Percentiles rank a stretch among this genome's conserved stretches.
These are phyloP conservation scores for Neofusicoccum umdonicola DNA, from an alignment of 2,329 filamentous ascomycete species.

Conservation along the genomic window DNA sequence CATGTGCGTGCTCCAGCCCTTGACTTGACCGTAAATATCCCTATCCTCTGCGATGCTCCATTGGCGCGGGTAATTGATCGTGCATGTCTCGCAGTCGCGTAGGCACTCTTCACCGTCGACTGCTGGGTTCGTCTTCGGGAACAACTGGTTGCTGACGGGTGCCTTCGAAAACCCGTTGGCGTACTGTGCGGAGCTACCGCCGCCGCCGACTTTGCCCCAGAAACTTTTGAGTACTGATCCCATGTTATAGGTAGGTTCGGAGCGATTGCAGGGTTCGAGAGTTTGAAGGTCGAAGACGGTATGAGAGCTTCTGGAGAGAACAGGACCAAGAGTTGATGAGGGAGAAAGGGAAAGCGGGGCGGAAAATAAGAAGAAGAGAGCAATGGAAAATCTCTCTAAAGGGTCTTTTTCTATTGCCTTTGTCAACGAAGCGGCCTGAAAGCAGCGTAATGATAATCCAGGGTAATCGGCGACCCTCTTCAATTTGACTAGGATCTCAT, in stretches of 20 bases:
- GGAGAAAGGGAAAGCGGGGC: no score
- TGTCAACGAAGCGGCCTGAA: no score
- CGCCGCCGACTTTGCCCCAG: constrained; percentile 22
- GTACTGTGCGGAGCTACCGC: neutral
- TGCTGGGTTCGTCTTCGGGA: constrained; percentile 69
- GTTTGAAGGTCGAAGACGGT: no score
- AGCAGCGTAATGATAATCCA: no score
- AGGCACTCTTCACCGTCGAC: constrained; percentile 86
- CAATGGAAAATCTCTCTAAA: no score
- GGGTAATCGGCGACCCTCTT: no score
- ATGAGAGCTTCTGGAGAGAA: no score
- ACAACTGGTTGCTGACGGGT: constrained; percentile 53
- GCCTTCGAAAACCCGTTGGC: constrained; percentile 30
- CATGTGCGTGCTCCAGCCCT: constrained; percentile 84
- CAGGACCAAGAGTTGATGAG: no score
- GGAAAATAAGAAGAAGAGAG: no score
- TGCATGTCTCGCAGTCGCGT: constrained; percentile 81
- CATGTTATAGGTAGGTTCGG: constrained; percentile 21
- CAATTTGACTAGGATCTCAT: no score
- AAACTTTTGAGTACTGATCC: constrained; percentile 36
- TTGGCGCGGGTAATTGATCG: constrained; percentile 72
- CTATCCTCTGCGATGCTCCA: constrained; percentile 73
- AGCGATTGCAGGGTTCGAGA: no score
- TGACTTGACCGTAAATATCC: constrained; percentile 78
- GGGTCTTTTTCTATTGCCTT: no score